phyloP scores from a whole-genome alignment of 164 flowering plant genomes.

The Aristolochia californica region DNA sequence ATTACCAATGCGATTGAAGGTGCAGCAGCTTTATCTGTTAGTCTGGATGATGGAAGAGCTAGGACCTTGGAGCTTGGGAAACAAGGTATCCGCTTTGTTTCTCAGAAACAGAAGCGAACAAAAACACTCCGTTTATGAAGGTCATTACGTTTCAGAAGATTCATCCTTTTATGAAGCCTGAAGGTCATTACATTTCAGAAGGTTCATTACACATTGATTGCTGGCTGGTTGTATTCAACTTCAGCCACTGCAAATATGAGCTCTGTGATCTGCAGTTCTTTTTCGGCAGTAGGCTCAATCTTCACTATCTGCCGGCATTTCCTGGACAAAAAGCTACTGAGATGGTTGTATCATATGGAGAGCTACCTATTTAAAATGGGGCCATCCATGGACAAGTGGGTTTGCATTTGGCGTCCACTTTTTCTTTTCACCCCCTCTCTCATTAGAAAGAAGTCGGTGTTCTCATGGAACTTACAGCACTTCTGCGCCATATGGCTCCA shows the following conservation, averaged over 20 bases:
- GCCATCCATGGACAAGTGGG: too few species aligned
- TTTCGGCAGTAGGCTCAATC: neutral
- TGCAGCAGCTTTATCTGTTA: conserved; percentile 44
- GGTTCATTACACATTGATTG: neutral
- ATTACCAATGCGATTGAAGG: conserved; percentile 55
- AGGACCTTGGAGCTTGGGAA: conserved; percentile 65
- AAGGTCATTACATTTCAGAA: neutral
- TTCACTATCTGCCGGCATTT: neutral
- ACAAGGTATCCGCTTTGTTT: conserved; percentile 76
- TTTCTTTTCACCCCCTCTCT: too few species aligned
- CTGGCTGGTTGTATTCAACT: neutral
- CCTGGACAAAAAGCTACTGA: neutral
- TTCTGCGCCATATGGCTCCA: too few species aligned
- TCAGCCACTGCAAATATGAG: neutral
- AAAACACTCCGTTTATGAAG: conserved; percentile 8
- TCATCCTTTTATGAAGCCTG: too few species aligned
- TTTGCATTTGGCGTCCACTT: too few species aligned
- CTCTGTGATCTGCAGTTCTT: too few species aligned
- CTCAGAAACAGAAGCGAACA: conserved; percentile 63
- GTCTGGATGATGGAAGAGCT: conserved; percentile 67
- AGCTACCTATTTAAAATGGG: too few species aligned
- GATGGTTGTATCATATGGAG: neutral
- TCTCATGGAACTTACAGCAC: too few species aligned
- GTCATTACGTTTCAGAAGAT: too few species aligned
- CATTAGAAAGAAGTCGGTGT: too few species aligned